A percentile compares a stretch with the other conserved stretches of the same genome.
phyloP scores from a whole-genome alignment of 805 yeast species.

The Suhomyces vadensis region DNA sequence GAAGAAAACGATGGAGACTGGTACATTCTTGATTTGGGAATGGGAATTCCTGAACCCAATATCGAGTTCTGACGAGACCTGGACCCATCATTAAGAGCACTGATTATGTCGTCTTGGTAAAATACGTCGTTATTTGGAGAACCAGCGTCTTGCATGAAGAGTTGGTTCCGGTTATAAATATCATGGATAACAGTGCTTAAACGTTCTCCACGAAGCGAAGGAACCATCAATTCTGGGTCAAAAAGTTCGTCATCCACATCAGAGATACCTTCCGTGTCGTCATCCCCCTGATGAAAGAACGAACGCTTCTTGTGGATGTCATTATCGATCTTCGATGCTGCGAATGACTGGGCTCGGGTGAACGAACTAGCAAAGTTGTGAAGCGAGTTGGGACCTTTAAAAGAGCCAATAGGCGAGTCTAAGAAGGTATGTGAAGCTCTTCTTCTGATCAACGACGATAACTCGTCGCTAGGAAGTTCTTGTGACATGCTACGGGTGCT shows the following conservation, averaged over 20 bases:
- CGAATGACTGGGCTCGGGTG: constrained; percentile 39
- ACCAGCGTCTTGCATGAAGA: constrained; percentile 18
- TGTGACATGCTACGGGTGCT: neutral
- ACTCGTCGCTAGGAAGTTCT: neutral
- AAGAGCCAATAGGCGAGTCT: constrained; percentile 18
- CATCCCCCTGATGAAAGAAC: constrained; percentile 16
- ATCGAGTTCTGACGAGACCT: constrained; percentile 32
- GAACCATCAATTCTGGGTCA: constrained; percentile 53
- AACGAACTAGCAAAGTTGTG: constrained; percentile 43
- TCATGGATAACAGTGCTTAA: constrained; percentile 57
- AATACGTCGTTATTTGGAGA: constrained; percentile 35
- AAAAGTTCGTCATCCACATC: constrained; percentile 36
- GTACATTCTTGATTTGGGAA: constrained; percentile 20
- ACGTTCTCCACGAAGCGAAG: constrained; percentile 62
- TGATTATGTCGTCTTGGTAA: constrained; percentile 38
- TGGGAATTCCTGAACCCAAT: constrained; percentile 22
- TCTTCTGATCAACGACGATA: constrained; percentile 5
- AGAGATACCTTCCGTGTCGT: constrained; percentile 7
- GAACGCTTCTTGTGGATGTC: constrained; percentile 22
- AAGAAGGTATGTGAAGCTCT: constrained; percentile 11
- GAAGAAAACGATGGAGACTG: constrained; percentile 48
- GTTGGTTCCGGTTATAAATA: constrained; percentile 25
- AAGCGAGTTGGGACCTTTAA: constrained; percentile 36
- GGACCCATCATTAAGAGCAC: constrained; percentile 27
- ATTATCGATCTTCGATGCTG: constrained; percentile 18